Base-by-base conservation (phyloP, 768 basidiomycete species). In the Strobilomyces dryophilus region DNA sequence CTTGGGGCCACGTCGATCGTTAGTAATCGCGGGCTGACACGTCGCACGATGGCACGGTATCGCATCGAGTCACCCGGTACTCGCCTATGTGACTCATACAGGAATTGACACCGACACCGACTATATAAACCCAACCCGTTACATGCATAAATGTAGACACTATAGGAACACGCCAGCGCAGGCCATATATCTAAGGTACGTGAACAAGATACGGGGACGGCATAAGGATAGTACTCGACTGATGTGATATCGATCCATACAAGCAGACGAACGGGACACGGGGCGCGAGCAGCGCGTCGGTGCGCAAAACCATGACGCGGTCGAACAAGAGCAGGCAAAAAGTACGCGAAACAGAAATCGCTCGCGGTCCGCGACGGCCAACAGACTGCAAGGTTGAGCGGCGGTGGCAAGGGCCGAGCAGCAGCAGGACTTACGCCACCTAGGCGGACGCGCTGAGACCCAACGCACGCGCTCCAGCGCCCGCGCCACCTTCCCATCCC, bases 381-480 rank as follows among this genome's bases (percentile, higher is more conserved):
- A 24, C n/a, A 35, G 34, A 45, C 56, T 57, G 32, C 15, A 47
- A 35, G 51, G 55, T 57, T 67, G 56, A 67, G 63, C 53, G 48
- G 40, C 52, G 39, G 44, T 49, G 53, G 49, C 21, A 15, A 32
- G 29, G 47, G 27, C 21, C 52, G 39, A 45, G 52, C 24, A 51
- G n/a, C 24, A 50, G n/a, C 53, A 55, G 41, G 36, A 64, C 67
- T 68, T 55, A 68, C 68, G 44, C 55, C 56, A 46, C 46, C 54
- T 69, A 70, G 47, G 58, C 61, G 12, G 68, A 70, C 2, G 64
- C 68, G 31, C 68, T 70, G 52, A 91, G 75, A 8, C 89, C 89
- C 71, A 93, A 74, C 31, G 88, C 85, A 18, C 90, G 78, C 34
- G 91, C 91, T n/a, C 90, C 90, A 42, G 89, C 85, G 31, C 91